A percentile compares a stretch with the other conserved stretches of the same genome.
Conservation (phyloP, 2,329 filamentous ascomycete genomes). For the Aspergillus sp. region DNA sequence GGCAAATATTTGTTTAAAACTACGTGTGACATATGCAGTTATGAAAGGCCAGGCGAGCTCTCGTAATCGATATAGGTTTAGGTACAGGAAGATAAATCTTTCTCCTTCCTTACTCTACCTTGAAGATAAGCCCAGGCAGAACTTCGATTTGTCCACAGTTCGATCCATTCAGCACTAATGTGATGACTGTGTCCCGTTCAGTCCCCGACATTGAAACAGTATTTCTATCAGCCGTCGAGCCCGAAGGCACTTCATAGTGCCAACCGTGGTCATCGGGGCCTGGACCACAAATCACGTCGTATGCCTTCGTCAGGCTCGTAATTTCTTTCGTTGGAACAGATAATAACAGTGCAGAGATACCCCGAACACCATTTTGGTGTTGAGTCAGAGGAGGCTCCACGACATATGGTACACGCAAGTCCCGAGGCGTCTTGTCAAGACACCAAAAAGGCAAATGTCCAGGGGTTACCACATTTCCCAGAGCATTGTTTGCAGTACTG, state of each 20-base stretch:
- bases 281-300: neutral
- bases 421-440: neutral
- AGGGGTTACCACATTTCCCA: neutral
- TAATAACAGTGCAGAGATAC: neutral
- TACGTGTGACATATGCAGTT: no score
- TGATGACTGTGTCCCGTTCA: neutral
- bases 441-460: neutral
- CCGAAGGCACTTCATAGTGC: neutral
- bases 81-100: no score
- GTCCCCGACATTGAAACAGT: neutral
- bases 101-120: neutral
- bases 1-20: no score
- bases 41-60: no score
- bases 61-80: no score
- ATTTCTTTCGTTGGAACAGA: neutral
- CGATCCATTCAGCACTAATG: neutral
- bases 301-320: neutral
- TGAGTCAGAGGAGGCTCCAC: neutral
- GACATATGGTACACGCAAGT: neutral
- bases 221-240: neutral
- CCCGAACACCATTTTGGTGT: neutral
- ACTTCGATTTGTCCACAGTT: neutral
- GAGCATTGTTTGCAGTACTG: neutral
- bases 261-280: neutral
- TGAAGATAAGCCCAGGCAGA: neutral